Evolutionary conservation across 2,329 filamentous ascomycete species (phyloP), one percentile per base, ranked within the genome.

Genomic region (Xylariaceae sp.): DNA sequence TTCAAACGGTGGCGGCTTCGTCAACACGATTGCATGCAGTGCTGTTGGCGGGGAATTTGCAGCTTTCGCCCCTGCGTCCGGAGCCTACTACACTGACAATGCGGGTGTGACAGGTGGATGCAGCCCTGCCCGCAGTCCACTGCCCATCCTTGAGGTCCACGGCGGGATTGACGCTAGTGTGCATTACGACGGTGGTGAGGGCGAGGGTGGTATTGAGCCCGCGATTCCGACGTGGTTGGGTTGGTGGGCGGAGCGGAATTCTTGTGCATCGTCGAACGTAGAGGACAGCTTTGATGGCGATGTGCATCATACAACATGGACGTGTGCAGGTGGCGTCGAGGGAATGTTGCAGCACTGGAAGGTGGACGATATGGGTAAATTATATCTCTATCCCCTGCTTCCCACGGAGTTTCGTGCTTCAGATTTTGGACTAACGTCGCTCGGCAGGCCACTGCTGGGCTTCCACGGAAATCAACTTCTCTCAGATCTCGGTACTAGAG

Each of bases 1-100:
- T 57, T 80, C 77, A 2, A 80, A 75, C 53, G 77, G 78, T 16
- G 76, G 73, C 24, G 77, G 76, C 3, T 80, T 80, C 60, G 70
- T 80, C 27, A 73, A 75, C 24, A 73, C 72, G 0, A 67, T 80
- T 30, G 77, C 77, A 1, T 80, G 77, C 62, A 73, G 70, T 53
- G 55, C 68, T 5, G 68, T 77, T 1, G 75, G 75, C 18, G 66
- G 57, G 3, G 64, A 75, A 20, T 79, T 80, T 63, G 72, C 72
- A 0, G 77, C 75, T 6, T 75, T 79, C 44, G 77, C 77, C 3
- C 67, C 76, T 1, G 73, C 71, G 4, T 77, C 76, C 1, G 76
- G 76, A 0, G 67, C 77, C 0, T 79, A 75, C 61, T 80, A 79
- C 57, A 76, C 72, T 1, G 73, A 77, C 21, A 69, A 74, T 29